phyloP scores from a whole-genome alignment of 306 rosid species.

The Castanopsis chinensis region DNA sequence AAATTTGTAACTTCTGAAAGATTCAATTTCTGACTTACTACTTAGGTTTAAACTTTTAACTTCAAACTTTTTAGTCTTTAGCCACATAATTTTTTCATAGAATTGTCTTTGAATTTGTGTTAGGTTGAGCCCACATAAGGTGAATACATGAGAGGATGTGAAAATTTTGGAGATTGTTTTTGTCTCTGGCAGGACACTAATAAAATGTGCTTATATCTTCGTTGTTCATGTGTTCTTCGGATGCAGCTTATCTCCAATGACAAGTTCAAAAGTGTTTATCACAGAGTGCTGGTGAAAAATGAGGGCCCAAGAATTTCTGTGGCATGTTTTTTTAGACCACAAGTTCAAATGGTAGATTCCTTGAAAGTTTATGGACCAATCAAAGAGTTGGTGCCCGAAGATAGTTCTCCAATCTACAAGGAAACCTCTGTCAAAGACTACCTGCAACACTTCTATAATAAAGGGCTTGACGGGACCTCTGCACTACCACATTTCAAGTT shows the following conservation, averaged over 20 bases:
- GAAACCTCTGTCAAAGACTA: conserved; percentile 14
- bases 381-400: conserved; percentile 14
- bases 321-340: neutral
- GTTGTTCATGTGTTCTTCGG: no score
- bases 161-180: no score
- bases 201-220: no score
- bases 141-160: no score
- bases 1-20: no score
- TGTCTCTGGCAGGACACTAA: no score
- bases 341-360: neutral
- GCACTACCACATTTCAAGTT: conserved; percentile 8
- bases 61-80: no score
- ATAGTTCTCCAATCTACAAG: conserved; percentile 4
- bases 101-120: no score
- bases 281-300: conserved; percentile 22
- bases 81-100: no score
- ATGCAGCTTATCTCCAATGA: conserved; percentile 24
- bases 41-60: no score
- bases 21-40: no score
- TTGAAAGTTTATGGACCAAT: conserved; percentile 11
- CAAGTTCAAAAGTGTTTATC: conserved; percentile 13
- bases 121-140: no score
- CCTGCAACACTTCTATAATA: neutral
- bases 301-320: conserved; percentile 19
- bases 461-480: neutral